A percentile compares a stretch with the other conserved stretches of the same genome.
Evolutionary conservation across 352 stramenopile species (phyloP).

Genomic region (Elongisporangium anandrum): DNA sequence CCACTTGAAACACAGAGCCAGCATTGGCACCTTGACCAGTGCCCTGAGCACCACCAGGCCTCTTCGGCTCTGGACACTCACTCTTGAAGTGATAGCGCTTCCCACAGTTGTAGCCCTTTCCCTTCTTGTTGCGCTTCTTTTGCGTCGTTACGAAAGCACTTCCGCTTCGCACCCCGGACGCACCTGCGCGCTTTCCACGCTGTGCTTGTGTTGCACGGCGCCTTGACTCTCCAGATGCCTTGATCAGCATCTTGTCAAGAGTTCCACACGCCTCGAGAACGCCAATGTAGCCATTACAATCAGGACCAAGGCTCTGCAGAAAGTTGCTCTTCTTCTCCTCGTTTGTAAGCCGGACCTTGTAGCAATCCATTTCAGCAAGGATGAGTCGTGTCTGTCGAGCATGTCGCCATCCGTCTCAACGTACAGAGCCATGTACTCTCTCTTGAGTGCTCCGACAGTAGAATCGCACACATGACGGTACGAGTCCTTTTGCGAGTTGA

Average conservation of each 20-base stretch:
- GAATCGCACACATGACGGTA: conserved; percentile 4
- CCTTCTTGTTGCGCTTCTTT: not conserved
- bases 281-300: conserved; percentile 11
- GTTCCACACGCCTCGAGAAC: conserved; percentile 1
- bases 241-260: conserved; percentile 7
- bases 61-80: not conserved
- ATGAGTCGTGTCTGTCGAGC: conserved; percentile 6
- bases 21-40: no score
- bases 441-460: conserved; percentile 4
- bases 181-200: conserved; percentile 1
- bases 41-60: no score
- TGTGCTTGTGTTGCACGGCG: conserved; percentile 1
- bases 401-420: conserved; percentile 1
- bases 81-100: conserved; percentile 13
- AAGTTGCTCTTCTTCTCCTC: conserved; percentile 10
- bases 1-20: no score
- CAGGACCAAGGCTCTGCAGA: conserved; percentile 5
- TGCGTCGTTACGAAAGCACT: conserved; percentile 2
- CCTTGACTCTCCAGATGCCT: conserved; percentile 9
- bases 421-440: conserved; percentile 3
- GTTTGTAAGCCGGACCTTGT: conserved; percentile 4
- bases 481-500: not conserved
- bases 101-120: conserved; percentile 9
- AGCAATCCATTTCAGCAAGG: conserved; percentile 4
- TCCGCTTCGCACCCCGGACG: not conserved